Evolutionary conservation across 2,329 filamentous ascomycete genomes (phyloP).

Genomic region (Colletotrichum camelliae): DNA sequence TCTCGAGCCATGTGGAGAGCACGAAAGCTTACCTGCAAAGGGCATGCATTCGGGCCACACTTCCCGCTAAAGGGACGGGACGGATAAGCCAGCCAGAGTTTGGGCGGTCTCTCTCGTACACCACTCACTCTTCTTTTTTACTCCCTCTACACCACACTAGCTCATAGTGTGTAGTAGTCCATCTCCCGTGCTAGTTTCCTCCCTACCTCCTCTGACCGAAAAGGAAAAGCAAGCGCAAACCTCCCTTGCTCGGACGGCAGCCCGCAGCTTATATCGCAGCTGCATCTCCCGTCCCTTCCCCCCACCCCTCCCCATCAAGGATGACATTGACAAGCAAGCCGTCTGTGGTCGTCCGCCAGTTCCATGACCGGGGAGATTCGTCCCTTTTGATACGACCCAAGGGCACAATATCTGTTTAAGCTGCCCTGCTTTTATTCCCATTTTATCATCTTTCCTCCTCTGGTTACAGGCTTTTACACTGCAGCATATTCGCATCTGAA

Average conservation of each 20-base stretch:
- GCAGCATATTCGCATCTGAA: background rate
- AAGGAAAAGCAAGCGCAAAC: background rate
- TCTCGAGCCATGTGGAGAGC: background rate
- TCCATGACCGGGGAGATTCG: background rate
- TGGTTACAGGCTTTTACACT: background rate
- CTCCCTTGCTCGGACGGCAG: background rate
- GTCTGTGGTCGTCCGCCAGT: background rate
- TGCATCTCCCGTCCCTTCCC: background rate
- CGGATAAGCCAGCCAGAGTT: background rate
- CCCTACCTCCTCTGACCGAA: background rate
- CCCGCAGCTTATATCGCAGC: constrained; percentile 5
- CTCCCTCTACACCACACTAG: background rate
- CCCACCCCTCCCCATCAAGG: background rate
- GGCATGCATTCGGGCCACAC: background rate
- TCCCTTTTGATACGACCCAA: background rate
- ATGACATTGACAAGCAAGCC: background rate
- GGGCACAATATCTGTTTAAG: background rate
- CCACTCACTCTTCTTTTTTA: background rate
- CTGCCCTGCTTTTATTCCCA: background rate
- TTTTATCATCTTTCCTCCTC: background rate
- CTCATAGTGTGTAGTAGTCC: background rate
- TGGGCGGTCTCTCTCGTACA: background rate
- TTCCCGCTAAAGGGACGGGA: background rate
- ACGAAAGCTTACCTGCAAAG: background rate
- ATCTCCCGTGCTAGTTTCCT: background rate